Evolutionary conservation across 2,329 filamentous ascomycete genomes (phyloP), one percentile per base, ranked within the genome.

Genomic region (Keithomyces neogunnii): DNA sequence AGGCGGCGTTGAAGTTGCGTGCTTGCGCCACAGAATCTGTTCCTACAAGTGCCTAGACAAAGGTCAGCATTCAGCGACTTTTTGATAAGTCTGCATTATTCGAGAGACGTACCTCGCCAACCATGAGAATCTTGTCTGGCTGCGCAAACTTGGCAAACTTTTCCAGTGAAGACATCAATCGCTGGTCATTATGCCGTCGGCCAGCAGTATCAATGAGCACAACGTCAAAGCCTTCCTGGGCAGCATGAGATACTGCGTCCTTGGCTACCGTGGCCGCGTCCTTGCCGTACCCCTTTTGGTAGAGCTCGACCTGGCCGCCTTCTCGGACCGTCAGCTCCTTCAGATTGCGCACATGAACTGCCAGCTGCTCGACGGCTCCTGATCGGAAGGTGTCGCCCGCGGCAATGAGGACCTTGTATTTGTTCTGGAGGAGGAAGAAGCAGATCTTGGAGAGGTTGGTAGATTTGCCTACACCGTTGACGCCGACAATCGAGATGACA

Each of bases 101-200:
- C 11, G 19, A 4, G 6, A 7, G 28, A 55, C 66, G 50, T 66
- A 73, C 73, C 67, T 80, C 77, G 61, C 76, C 79, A 56, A 99
- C 93, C 91, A 99, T 97, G 66, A 99, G 82, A 57, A 99, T 96
- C 77, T 99, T 97, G 70, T 99, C 92, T 1, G 95, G 95, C 57
- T 92, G 83, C 1, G 93, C 93, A 61, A 97, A 87, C 66, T 96
- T 95, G 56, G 89, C 92, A 66, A 99, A 99, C 65, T 97, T 99
- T 69, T 97, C 93, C 36, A 99, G 77, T 3, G 87, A 92, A 10
- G 88, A 93, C 95, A 99, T 99, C 55, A 99, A 81, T 6, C 93
- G 84, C 67, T 90, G 84, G 68, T 99, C 93, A 63, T 99, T 99
- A 72, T 99, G 93, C 46, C 93, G 81, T 28, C 93, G 85, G 4